phyloP scores from a whole-genome alignment of 139 green algal genomes.

The Monoraphidium neglectum region DNA sequence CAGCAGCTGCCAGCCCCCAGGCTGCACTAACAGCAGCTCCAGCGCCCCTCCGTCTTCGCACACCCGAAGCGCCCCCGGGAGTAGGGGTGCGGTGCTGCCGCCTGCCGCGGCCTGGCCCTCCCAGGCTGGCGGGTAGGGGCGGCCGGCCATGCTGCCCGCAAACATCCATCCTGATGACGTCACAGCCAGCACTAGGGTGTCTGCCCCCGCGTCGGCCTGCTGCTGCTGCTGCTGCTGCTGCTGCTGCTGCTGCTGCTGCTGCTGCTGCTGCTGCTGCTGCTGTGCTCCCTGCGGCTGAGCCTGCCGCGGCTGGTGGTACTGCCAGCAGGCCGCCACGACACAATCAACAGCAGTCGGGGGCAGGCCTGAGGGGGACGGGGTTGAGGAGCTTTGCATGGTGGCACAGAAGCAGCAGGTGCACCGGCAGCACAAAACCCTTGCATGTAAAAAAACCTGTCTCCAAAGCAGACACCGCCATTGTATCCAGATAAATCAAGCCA shows the following conservation, averaged over 20 bases:
- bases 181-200: slow-evolving; percentile 18
- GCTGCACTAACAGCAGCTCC: slow-evolving; percentile 3
- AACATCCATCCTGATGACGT: slow-evolving; percentile 15
- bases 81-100: slow-evolving; percentile 2
- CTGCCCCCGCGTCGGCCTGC: slow-evolving; percentile 4
- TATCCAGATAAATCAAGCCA: background rate
- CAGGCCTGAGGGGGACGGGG: no score
- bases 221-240: background rate
- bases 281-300: background rate
- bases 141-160: slow-evolving; percentile 14
- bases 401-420: background rate
- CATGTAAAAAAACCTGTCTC: background rate
- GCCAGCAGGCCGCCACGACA: background rate
- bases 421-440: background rate
- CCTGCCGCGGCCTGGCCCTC: background rate
- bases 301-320: background rate
- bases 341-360: background rate
- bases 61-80: background rate
- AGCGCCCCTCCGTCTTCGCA: background rate
- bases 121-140: background rate
- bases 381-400: no score
- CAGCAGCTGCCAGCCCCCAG: slow-evolving; percentile 5
- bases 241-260: slow-evolving; percentile 15
- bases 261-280: slow-evolving; percentile 7
- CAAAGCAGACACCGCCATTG: background rate